phyloP scores from a whole-genome alignment of 2,329 filamentous ascomycete species.

The Fusarium oxysporum region DNA sequence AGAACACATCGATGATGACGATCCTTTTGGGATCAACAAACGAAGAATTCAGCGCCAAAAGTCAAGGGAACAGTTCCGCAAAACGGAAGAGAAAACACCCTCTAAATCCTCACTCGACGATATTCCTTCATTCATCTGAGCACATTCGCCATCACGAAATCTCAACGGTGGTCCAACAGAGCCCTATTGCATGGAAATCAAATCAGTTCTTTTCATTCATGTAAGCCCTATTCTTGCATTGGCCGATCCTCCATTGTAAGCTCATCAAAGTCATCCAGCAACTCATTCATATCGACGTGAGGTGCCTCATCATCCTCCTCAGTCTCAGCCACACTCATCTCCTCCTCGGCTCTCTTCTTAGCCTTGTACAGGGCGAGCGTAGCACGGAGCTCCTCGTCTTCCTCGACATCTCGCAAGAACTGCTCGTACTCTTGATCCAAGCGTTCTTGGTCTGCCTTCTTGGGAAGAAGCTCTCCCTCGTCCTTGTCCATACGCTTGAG shows the following conservation, averaged over 20 bases:
- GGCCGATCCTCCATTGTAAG: conserved; percentile 59
- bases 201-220: conserved; percentile 42
- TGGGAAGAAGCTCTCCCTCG: conserved; percentile 85
- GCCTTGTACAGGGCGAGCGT: conserved; percentile 90
- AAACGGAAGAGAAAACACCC: conserved; percentile 17
- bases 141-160: not conserved
- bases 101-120: conserved; percentile 42
- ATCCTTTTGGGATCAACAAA: conserved; percentile 52
- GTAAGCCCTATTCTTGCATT: conserved; percentile 50
- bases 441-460: conserved; percentile 87
- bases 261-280: conserved; percentile 94
- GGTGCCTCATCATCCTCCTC: conserved; percentile 75
- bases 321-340: conserved; percentile 76
- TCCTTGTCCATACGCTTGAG: conserved; percentile 94
- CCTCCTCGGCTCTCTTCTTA: conserved; percentile 63
- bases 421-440: conserved; percentile 96
- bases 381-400: conserved; percentile 87
- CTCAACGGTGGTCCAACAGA: not conserved
- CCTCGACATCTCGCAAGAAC: conserved; percentile 97
- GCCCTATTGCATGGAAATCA: conserved; percentile 4
- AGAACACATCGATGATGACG: conserved; percentile 47
- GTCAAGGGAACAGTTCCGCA: conserved; percentile 47
- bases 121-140: conserved; percentile 54
- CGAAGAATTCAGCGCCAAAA: conserved; percentile 48
- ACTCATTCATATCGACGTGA: conserved; percentile 79